Conservation (phyloP, 176 grass and related monocot species). For the Avena eriantha region DNA sequence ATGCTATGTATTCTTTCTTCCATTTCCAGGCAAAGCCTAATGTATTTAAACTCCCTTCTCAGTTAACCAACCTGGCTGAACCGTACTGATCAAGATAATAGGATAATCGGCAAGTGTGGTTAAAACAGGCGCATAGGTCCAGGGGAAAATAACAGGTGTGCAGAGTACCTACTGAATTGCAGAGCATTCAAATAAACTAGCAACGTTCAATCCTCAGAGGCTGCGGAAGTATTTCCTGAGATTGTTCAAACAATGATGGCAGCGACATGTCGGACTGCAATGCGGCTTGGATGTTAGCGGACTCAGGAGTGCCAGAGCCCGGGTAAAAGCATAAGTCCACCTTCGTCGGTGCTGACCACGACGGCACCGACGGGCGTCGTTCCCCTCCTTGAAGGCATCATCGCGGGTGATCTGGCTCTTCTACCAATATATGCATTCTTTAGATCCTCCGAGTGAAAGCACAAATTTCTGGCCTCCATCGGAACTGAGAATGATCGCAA, state of each 20-base stretch:
- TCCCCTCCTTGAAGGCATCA: background rate
- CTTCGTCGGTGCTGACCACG: background rate
- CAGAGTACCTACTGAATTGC: too few species aligned
- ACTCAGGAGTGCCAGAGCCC: too few species aligned
- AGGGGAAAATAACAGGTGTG: too few species aligned
- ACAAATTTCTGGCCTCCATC: background rate
- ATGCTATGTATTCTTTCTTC: too few species aligned
- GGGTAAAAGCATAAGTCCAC: background rate
- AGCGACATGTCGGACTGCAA: too few species aligned
- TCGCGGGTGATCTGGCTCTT: background rate
- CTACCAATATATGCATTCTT: background rate
- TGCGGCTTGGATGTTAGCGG: background rate
- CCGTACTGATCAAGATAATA: conserved; percentile 65
- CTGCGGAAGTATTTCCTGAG: background rate
- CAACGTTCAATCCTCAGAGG: background rate
- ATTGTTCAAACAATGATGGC: conserved; percentile 16
- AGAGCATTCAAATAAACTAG: too few species aligned
- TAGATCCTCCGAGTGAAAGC: background rate
- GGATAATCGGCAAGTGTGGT: background rate
- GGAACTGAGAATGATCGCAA: rapidly evolving
- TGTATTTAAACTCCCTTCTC: too few species aligned
- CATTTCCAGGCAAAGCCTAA: too few species aligned
- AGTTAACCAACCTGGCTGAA: conserved; percentile 66
- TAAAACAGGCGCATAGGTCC: too few species aligned
- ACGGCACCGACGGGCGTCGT: rapidly evolving